phyloP scores from a whole-genome alignment of 192 early-diverging fungal species.

The Coemansia sp. region DNA sequence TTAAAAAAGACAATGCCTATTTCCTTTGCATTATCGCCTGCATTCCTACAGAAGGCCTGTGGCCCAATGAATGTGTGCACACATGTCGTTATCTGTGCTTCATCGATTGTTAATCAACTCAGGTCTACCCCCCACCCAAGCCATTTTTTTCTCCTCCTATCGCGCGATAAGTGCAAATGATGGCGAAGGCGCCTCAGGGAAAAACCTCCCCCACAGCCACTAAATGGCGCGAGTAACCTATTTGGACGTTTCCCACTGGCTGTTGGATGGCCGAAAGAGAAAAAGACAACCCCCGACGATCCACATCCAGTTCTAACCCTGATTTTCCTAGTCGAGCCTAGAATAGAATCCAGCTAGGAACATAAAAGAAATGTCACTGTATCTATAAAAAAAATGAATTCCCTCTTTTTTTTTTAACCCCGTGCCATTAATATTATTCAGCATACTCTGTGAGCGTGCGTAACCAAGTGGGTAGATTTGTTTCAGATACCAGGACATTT shows the following conservation, averaged over 20 bases:
- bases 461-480: neutral
- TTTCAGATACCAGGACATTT: neutral
- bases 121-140: neutral
- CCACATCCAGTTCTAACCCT: neutral
- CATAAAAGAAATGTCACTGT: too few relatives aligned
- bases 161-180: neutral
- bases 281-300: neutral
- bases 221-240: neutral
- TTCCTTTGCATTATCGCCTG: conserved; percentile 6
- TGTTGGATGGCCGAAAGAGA: neutral
- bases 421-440: neutral
- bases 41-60: neutral
- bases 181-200: neutral
- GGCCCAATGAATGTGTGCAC: neutral
- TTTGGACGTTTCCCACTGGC: conserved; percentile 2
- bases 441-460: neutral
- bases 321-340: neutral
- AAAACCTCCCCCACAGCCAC: neutral
- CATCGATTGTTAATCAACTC: conserved; percentile 5
- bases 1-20: neutral
- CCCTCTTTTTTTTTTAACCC: neutral
- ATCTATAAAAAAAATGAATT: too few relatives aligned
- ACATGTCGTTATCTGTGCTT: neutral
- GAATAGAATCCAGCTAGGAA: neutral
- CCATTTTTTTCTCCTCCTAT: neutral